Evolutionary conservation across 257 asterid species (phyloP).

Genomic region (Gentiana straminea): DNA sequence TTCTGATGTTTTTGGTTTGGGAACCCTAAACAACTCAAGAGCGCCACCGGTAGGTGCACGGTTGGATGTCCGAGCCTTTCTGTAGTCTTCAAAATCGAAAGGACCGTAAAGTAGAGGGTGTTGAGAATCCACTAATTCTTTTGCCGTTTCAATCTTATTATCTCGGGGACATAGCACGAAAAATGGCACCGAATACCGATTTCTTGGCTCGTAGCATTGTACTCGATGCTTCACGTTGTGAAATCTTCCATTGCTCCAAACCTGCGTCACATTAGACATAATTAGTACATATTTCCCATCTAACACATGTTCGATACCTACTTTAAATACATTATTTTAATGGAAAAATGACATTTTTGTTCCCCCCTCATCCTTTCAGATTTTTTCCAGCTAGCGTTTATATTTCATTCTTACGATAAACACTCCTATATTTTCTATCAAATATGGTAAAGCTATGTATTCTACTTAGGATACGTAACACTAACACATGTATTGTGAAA

Average conservation of each 20-base stretch:
- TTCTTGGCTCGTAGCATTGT: conserved; percentile 36
- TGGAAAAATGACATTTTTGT: too few species aligned
- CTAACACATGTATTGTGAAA: too few species aligned
- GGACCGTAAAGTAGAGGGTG: conserved; percentile 36
- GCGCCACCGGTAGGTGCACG: conserved; percentile 22
- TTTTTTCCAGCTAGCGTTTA: too few species aligned
- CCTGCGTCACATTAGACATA: conserved; percentile 15
- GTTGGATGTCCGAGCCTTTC: conserved; percentile 14
- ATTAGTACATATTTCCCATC: too few species aligned
- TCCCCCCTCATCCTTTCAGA: too few species aligned
- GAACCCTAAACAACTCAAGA: conserved; percentile 18
- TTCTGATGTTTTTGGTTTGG: not conserved
- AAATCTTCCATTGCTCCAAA: conserved; percentile 61
- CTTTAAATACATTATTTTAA: too few species aligned
- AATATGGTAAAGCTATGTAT: too few species aligned
- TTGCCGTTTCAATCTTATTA: conserved; percentile 27
- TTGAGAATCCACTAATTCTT: conserved; percentile 26
- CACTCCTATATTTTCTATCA: too few species aligned
- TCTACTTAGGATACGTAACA: too few species aligned
- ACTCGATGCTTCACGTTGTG: conserved; percentile 53
- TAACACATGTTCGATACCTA: too few species aligned
- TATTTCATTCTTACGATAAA: too few species aligned
- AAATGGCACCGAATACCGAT: conserved; percentile 32
- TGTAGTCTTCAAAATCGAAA: conserved; percentile 26
- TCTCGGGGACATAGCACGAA: conserved; percentile 41